phyloP scores from a whole-genome alignment of 345 rosid genomes.

The Arabis alpina region DNA sequence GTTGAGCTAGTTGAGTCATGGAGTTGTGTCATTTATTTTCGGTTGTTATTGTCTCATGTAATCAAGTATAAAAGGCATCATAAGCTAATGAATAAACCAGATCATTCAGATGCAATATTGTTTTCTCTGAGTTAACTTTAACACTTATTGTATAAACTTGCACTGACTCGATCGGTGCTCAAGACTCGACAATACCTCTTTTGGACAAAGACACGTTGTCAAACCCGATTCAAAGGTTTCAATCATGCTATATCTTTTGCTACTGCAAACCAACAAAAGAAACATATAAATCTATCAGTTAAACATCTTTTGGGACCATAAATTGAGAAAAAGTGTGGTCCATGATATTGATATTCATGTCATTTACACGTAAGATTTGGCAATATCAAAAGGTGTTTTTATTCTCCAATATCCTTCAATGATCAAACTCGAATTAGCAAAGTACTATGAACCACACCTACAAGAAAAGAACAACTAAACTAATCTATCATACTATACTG shows the following conservation, averaged over 20 bases:
- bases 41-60: too few species aligned
- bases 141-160: slow-evolving; percentile 31
- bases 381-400: slow-evolving; percentile 26
- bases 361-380: slow-evolving; percentile 42
- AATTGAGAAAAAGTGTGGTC: slow-evolving; percentile 39
- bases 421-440: slow-evolving; percentile 43
- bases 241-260: slow-evolving; percentile 26
- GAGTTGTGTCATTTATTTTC: too few species aligned
- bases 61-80: too few species aligned
- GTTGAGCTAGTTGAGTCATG: too few species aligned
- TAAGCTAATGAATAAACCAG: too few species aligned
- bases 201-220: slow-evolving; percentile 38
- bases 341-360: slow-evolving; percentile 40
- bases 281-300: slow-evolving; percentile 43
- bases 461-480: slow-evolving; percentile 34
- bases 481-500: slow-evolving; percentile 21
- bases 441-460: slow-evolving; percentile 41
- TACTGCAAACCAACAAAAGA: slow-evolving; percentile 37
- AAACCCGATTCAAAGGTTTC: slow-evolving; percentile 42
- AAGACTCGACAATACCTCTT: slow-evolving; percentile 37
- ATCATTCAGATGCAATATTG: too few species aligned
- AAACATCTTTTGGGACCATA: slow-evolving; percentile 41
- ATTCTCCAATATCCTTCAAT: slow-evolving; percentile 31
- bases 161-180: slow-evolving; percentile 36
- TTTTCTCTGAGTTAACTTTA: too few species aligned